Evolutionary conservation across 2,329 filamentous ascomycete genomes (phyloP).

Genomic region (Madurella mycetomatis): DNA sequence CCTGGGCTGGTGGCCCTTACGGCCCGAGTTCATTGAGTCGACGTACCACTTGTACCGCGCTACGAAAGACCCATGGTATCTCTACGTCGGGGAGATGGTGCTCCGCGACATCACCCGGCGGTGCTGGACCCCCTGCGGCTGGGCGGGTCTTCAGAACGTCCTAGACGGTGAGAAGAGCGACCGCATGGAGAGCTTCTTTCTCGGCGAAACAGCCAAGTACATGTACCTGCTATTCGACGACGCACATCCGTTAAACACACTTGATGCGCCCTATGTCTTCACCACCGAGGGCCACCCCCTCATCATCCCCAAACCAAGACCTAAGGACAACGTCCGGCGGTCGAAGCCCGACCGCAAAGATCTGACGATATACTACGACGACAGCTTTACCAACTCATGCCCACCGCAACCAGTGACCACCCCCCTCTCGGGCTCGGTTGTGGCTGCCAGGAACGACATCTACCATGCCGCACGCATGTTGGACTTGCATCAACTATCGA

Average conservation of each 20-base stretch:
- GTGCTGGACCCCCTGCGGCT: slow-evolving; percentile 88
- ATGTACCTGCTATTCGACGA: slow-evolving; percentile 86
- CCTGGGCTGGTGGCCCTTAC: slow-evolving; percentile 89
- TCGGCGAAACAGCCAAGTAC: slow-evolving; percentile 95
- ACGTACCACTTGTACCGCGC: slow-evolving; percentile 95
- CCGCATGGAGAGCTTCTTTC: slow-evolving; percentile 98
- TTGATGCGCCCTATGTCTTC: slow-evolving; percentile 87
- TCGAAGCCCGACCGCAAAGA: slow-evolving; percentile 14
- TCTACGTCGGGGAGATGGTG: slow-evolving; percentile 94
- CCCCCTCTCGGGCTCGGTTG: slow-evolving; percentile 71
- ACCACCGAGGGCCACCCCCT: slow-evolving; percentile 94
- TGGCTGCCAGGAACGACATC: slow-evolving; percentile 72
- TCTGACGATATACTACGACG: slow-evolving; percentile 33
- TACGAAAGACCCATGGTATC: slow-evolving; percentile 91
- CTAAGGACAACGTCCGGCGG: slow-evolving; percentile 24
- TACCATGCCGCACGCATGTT: slow-evolving; percentile 88
- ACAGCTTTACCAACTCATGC: slow-evolving; percentile 57
- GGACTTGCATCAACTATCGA: slow-evolving; percentile 59
- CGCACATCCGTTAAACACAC: slow-evolving; percentile 77
- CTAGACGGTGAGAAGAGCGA: slow-evolving; percentile 80
- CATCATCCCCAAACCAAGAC: slow-evolving; percentile 61
- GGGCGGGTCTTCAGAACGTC: slow-evolving; percentile 84
- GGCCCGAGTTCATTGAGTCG: slow-evolving; percentile 95
- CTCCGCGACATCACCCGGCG: slow-evolving; percentile 80
- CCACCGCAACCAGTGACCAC: slow-evolving; percentile 55